Percentiles rank a stretch among this genome's conserved stretches.
Conservation (phyloP, 257 asterid genomes). For the Nicotiana otophora region DNA sequence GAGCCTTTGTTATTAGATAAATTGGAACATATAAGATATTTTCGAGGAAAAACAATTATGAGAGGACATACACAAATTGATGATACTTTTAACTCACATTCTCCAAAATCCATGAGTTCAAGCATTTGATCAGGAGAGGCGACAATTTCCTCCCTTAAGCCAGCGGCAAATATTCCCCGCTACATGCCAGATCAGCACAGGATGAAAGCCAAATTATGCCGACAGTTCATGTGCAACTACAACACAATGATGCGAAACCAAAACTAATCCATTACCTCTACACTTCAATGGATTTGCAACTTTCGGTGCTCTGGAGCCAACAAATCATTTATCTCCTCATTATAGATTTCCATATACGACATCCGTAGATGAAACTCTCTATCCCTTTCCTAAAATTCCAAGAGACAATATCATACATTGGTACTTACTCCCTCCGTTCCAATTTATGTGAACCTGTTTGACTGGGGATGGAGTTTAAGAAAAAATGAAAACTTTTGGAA, state of each 20-base stretch:
- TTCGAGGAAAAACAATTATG: background rate
- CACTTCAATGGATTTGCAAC: conserved; percentile 87
- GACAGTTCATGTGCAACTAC: background rate
- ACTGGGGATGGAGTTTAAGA: too few species aligned
- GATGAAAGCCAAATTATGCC: background rate
- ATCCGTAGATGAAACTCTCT: conserved; percentile 91
- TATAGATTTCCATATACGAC: conserved; percentile 96
- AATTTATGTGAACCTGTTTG: too few species aligned
- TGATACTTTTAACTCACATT: conserved; percentile 46
- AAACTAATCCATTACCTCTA: conserved; percentile 55
- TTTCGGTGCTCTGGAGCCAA: conserved; percentile 90
- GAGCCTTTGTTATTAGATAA: conserved; percentile 1
- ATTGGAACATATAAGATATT: background rate
- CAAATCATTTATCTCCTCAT: conserved; percentile 93
- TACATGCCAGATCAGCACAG: conserved; percentile 25
- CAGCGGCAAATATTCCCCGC: conserved; percentile 97
- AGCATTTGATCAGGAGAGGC: conserved; percentile 88
- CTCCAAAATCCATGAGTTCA: conserved; percentile 81
- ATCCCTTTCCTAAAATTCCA: conserved; percentile 47
- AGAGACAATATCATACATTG: background rate
- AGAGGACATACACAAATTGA: conserved; percentile 1
- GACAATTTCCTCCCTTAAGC: conserved; percentile 92
- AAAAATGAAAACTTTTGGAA: too few species aligned
- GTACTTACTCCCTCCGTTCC: too few species aligned
- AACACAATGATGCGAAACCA: background rate